Evolutionary conservation across 192 early-diverging fungal species (phyloP).

Genomic region (Dispira simplex): DNA sequence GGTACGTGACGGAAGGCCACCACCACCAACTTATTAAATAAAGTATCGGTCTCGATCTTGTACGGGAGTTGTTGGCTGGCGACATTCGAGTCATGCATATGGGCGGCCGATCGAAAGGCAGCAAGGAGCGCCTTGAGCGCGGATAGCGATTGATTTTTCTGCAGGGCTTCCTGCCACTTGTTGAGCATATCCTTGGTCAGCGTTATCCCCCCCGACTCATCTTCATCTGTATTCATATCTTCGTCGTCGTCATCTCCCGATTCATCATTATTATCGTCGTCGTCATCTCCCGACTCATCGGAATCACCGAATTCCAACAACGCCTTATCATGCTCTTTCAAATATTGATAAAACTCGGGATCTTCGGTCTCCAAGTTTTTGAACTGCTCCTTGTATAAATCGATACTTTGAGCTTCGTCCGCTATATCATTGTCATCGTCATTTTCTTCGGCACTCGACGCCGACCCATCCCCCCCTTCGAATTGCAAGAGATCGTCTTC

Average conservation of each 20-base stretch:
- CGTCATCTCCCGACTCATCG: slow-evolving; percentile 22
- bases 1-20: slow-evolving; percentile 54
- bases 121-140: slow-evolving; percentile 57
- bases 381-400: slow-evolving; percentile 62
- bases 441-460: too few relatives aligned
- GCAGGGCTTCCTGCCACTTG: slow-evolving; percentile 48
- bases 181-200: slow-evolving; percentile 64
- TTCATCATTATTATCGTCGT: slow-evolving; percentile 27
- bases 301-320: slow-evolving; percentile 65
- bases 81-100: slow-evolving; percentile 51
- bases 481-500: slow-evolving; percentile 32
- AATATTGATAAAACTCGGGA: slow-evolving; percentile 83
- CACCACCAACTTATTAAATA: slow-evolving; percentile 74
- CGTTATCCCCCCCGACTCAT: slow-evolving; percentile 16
- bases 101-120: slow-evolving; percentile 70
- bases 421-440: slow-evolving; percentile 35
- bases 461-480: slow-evolving; percentile 11
- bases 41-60: slow-evolving; percentile 47
- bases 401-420: slow-evolving; percentile 31
- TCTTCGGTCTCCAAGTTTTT: slow-evolving; percentile 74
- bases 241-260: slow-evolving; percentile 21
- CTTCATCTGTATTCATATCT: slow-evolving; percentile 26
- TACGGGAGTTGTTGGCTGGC: slow-evolving; percentile 33
- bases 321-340: slow-evolving; percentile 71
- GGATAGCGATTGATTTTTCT: slow-evolving; percentile 43